These are phyloP conservation scores for Candida sp. DNA, from an alignment of 1,139 yeast genomes.

Conservation along the genomic window DNA sequence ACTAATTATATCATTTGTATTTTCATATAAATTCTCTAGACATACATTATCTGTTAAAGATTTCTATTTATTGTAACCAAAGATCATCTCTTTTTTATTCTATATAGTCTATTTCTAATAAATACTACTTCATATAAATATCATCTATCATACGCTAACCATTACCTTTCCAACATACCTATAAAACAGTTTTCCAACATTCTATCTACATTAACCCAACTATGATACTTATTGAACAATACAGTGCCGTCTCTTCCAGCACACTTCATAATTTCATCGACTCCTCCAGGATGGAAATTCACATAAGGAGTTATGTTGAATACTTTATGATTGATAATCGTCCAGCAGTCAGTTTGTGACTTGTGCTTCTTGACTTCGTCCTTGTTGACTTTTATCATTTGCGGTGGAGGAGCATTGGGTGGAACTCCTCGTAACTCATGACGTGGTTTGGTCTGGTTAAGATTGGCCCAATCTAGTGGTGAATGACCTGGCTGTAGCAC, in stretches of 20 bases:
- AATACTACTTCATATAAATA: too few species aligned
- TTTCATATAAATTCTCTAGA: slow-evolving; percentile 3
- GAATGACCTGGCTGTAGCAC: slow-evolving; percentile 76
- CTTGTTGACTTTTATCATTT: slow-evolving; percentile 48
- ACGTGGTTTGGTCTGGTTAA: slow-evolving; percentile 33
- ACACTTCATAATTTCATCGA: slow-evolving; percentile 67
- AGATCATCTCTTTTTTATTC: too few species aligned
- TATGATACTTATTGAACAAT: slow-evolving; percentile 77
- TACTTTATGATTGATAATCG: slow-evolving; percentile 74
- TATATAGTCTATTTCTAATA: too few species aligned
- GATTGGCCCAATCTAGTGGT: slow-evolving; percentile 81
- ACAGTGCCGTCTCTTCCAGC: slow-evolving; percentile 85
- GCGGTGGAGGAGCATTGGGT: slow-evolving; percentile 40
- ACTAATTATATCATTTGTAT: neutral
- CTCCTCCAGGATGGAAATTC: slow-evolving; percentile 93
- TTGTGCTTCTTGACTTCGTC: slow-evolving; percentile 63
- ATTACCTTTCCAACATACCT: slow-evolving; percentile 43
- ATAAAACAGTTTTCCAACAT: slow-evolving; percentile 76
- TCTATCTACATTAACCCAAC: slow-evolving; percentile 87
- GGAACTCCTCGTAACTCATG: slow-evolving; percentile 37
- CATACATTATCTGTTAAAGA: neutral
- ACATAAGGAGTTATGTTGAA: slow-evolving; percentile 83
- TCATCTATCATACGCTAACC: too few species aligned
- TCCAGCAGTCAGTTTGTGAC: slow-evolving; percentile 74
- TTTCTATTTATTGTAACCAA: too few species aligned